Base-by-base conservation (phyloP, 139 green algal genomes). In the Chlorella sp. region DNA sequence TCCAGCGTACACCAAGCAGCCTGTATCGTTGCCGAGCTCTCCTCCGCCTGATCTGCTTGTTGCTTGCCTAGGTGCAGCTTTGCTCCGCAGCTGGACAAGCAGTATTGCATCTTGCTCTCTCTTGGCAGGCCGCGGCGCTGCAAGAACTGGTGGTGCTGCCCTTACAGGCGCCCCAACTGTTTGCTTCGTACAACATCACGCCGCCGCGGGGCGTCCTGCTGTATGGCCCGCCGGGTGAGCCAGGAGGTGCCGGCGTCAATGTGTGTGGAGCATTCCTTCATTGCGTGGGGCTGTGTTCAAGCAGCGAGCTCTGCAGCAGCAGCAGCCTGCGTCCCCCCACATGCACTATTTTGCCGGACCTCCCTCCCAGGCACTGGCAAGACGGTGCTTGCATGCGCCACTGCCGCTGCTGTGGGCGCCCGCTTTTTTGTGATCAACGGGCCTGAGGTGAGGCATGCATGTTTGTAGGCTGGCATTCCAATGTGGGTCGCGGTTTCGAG, bases 401-500 rank as follows among this genome's bases (percentile, higher is more conserved):
- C 91, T 34, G 95, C 95, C 5, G 80, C 85, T 28, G 91, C 94
- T 13, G 91, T 91, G 25, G 87, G 91, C 3, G 88, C 89, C 4
- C 67, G 74, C 7, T 86, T 98, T 57, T 91, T 97, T 72, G 86
- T 97, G 16, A 65, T 98, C 44, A 97, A 98, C 79, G 96, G 96
- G 0, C 92, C 96, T 0, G 95, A 98, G 74, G 70, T 71, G n/a
- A 39, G 64, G 30, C 64, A 15, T 38, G 63, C 3, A 32, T 32
- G 2, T 30, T 21, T 9, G 21, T 25, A 6, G 28, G 23, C 21
- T 26, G 17, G 25, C 63, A 21, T n/a, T n/a, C n/a, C n/a, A n/a
- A n/a, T n/a, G n/a, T n/a, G n/a, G n/a, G n/a, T n/a, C n/a, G n/a
- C n/a, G n/a, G n/a, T n/a, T n/a, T n/a, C n/a, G n/a, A n/a, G n/a